Conservation (phyloP, 495 filamentous ascomycete genomes). For the Stereocaulon alpinum region DNA sequence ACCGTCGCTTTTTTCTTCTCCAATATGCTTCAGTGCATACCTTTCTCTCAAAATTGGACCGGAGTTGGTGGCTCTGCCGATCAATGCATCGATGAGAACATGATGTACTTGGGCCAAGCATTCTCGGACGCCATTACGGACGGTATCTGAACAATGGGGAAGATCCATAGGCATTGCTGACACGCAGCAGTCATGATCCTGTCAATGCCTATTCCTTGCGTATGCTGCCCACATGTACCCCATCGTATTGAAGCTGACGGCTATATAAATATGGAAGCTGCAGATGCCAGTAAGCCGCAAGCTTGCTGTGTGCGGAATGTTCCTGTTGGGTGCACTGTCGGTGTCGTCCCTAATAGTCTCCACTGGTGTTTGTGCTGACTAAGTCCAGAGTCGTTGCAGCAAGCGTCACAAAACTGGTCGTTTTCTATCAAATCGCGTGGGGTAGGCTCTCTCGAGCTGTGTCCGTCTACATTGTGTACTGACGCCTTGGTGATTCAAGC, state of each 20-base stretch:
- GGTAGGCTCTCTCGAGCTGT: not conserved
- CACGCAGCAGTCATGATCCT: not conserved
- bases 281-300: constrained; percentile 8
- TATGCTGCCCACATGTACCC: not conserved
- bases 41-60: constrained; percentile 7
- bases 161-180: not conserved
- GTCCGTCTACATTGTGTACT: too few species aligned
- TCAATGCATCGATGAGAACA: not conserved
- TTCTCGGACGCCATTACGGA: constrained; percentile 11
- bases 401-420: not conserved
- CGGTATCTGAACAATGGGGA: not conserved
- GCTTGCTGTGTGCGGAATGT: not conserved
- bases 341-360: not conserved
- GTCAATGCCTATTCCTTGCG: constrained; percentile 3
- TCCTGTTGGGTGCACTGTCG: constrained; percentile 2
- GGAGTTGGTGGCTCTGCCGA: not conserved
- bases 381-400: constrained; percentile 2
- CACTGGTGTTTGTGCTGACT: not conserved
- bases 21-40: constrained; percentile 10
- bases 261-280: constrained; percentile 1
- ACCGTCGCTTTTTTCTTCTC: constrained; percentile 12
- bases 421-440: constrained; percentile 3
- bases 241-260: not conserved
- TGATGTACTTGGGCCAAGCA: constrained; percentile 8
- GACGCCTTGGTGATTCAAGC: not conserved